A percentile compares a stretch with the other conserved stretches of the same genome.
These are phyloP conservation scores for Marasmius tenuissimus DNA, from an alignment of 1,284 basidiomycete genomes.

Conservation along the genomic window DNA sequence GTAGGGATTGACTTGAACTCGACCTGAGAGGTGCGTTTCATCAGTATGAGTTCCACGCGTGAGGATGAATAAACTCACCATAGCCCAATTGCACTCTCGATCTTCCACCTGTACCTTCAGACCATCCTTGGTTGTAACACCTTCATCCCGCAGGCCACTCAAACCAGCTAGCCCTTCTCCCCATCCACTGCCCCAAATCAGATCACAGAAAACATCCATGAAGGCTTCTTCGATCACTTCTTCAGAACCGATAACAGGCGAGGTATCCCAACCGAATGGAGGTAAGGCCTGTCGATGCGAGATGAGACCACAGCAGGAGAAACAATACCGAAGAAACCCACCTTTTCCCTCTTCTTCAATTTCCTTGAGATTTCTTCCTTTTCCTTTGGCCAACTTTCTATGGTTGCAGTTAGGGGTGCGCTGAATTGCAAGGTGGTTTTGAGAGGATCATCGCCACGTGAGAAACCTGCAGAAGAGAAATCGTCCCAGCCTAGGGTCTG, in stretches of 20 bases:
- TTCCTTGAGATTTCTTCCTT: conserved; percentile 73
- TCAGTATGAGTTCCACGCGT: neutral
- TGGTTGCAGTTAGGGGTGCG: conserved; percentile 54
- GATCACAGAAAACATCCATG: conserved; percentile 83
- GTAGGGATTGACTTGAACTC: conserved; percentile 75
- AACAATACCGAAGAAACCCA: neutral
- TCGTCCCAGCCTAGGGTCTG: conserved; percentile 84
- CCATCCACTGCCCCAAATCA: conserved; percentile 78
- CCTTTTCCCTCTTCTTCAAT: conserved; percentile 80
- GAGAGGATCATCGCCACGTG: conserved; percentile 71
- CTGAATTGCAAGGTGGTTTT: conserved; percentile 77
- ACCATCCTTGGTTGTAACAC: conserved; percentile 41
- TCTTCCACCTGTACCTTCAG: conserved; percentile 42
- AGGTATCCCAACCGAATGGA: conserved; percentile 83
- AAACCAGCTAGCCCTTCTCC: conserved; percentile 73
- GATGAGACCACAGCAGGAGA: neutral
- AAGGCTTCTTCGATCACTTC: conserved; percentile 85
- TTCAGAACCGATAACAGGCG: conserved; percentile 71
- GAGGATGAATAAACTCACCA: conserved; percentile 56
- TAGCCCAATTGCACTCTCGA: conserved; percentile 87
- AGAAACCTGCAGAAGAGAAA: conserved; percentile 80
- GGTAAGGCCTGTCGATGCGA: conserved; percentile 47
- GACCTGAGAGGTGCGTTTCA: conserved; percentile 46
- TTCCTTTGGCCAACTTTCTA: conserved; percentile 72
- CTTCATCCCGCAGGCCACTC: conserved; percentile 57